Conservation (phyloP, 306 rosid genomes). For the Gillenia trifoliata region DNA sequence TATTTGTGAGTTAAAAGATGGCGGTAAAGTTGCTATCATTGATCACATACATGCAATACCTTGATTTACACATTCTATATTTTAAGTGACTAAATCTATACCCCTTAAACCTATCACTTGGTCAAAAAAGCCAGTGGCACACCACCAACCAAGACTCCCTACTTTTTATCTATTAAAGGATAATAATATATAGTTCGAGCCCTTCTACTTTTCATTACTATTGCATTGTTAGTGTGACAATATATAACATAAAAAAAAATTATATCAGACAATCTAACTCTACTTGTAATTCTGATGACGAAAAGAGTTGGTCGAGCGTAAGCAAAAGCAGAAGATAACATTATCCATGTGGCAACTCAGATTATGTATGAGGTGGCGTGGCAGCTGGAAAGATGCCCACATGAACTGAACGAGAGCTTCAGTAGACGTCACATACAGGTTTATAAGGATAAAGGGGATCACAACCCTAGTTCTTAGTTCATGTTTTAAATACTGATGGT, state of each 20-base stretch:
- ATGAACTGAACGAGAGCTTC: slow-evolving; percentile 27
- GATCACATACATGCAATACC: too few species aligned
- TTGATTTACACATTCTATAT: too few species aligned
- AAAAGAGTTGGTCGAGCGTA: slow-evolving; percentile 18
- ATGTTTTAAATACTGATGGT: not conserved
- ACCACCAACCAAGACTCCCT: not conserved
- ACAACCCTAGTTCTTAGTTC: not conserved
- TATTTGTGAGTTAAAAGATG: too few species aligned
- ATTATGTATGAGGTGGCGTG: not conserved
- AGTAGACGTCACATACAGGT: slow-evolving; percentile 17
- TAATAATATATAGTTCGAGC: not conserved
- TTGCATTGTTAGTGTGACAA: not conserved
- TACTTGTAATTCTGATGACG: slow-evolving; percentile 15
- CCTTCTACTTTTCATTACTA: not conserved
- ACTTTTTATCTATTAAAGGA: not conserved
- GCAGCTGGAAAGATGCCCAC: slow-evolving; percentile 6
- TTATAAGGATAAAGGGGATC: slow-evolving; percentile 9
- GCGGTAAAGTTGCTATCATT: too few species aligned
- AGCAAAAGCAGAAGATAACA: slow-evolving; percentile 30
- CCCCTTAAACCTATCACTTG: not conserved
- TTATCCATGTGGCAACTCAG: slow-evolving; percentile 25
- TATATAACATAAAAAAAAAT: not conserved
- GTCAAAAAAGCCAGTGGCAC: not conserved
- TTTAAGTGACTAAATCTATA: too few species aligned
- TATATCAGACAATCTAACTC: not conserved